A percentile compares a stretch with the other conserved stretches of the same genome.
Conservation (phyloP, 306 rosid species). For the Alnus glutinosa region DNA sequence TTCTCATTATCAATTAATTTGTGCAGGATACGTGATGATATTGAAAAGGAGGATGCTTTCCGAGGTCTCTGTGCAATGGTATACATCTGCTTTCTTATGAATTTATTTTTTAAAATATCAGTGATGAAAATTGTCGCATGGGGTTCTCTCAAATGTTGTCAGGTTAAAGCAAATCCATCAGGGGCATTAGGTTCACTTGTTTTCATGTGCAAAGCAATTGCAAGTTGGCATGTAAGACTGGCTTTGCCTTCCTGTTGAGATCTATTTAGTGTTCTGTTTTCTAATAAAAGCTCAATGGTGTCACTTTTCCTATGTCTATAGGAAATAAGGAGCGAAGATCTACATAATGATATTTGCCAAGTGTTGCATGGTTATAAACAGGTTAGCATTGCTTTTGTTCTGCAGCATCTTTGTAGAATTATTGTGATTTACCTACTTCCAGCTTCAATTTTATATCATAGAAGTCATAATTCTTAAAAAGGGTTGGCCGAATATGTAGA, state of each 20-base stretch:
- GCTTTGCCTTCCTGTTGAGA: slow-evolving; percentile 8
- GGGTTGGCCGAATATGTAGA: slow-evolving; percentile 5
- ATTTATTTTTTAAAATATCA: background rate
- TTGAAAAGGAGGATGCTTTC: slow-evolving; percentile 98
- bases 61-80: slow-evolving; percentile 97
- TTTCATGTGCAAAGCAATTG: slow-evolving; percentile 88
- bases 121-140: background rate
- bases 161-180: slow-evolving; percentile 93
- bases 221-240: slow-evolving; percentile 97
- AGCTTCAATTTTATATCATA: slow-evolving; percentile 13
- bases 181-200: slow-evolving; percentile 83
- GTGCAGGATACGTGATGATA: slow-evolving; percentile 91
- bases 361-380: slow-evolving; percentile 96
- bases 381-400: slow-evolving; percentile 51
- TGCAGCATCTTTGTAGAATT: slow-evolving; percentile 1
- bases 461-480: background rate
- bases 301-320: slow-evolving; percentile 28
- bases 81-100: slow-evolving; percentile 31
- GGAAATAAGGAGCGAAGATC: slow-evolving; percentile 96
- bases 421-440: background rate
- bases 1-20: slow-evolving; percentile 30
- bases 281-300: slow-evolving; percentile 21
- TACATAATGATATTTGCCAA: slow-evolving; percentile 87
- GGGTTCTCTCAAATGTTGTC: slow-evolving; percentile 34
- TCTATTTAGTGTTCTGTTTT: slow-evolving; percentile 14